A percentile compares a stretch with the other conserved stretches of the same genome.
Conservation (phyloP, 2,329 filamentous ascomycete genomes). For the Exophiala sideris region DNA sequence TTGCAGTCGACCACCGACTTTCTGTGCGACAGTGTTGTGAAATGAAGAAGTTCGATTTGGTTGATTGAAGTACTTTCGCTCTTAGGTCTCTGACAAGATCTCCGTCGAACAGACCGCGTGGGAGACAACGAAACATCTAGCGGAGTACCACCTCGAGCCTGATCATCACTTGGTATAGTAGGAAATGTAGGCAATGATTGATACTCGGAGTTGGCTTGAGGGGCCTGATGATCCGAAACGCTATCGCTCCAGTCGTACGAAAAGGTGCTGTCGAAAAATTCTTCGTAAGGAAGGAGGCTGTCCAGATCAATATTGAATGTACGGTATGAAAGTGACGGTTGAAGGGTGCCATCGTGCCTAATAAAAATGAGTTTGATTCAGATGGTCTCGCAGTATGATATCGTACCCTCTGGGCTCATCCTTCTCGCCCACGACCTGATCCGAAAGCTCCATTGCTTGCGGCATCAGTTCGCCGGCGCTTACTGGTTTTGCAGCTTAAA, state of each 20-base stretch:
- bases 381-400: too few relatives aligned
- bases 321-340: not conserved
- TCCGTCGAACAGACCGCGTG: not conserved
- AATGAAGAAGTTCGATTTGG: not conserved
- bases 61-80: not conserved
- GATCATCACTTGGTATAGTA: not conserved
- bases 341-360: not conserved
- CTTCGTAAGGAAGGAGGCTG: not conserved
- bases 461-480: too few relatives aligned
- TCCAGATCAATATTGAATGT: not conserved
- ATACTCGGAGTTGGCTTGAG: not conserved
- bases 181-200: not conserved
- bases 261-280: not conserved
- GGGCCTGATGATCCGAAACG: not conserved
- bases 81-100: not conserved
- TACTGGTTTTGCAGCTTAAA: too few relatives aligned
- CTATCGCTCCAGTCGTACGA: not conserved
- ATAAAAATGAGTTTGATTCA: not conserved
- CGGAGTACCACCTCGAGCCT: too few relatives aligned
- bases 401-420: too few relatives aligned
- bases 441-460: too few relatives aligned
- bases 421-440: too few relatives aligned
- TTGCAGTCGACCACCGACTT: not conserved
- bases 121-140: too few relatives aligned
- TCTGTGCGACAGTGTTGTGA: not conserved